These are phyloP conservation scores for Achlya hypogyna DNA, from an alignment of 352 stramenopile species.

Conservation along the genomic window DNA sequence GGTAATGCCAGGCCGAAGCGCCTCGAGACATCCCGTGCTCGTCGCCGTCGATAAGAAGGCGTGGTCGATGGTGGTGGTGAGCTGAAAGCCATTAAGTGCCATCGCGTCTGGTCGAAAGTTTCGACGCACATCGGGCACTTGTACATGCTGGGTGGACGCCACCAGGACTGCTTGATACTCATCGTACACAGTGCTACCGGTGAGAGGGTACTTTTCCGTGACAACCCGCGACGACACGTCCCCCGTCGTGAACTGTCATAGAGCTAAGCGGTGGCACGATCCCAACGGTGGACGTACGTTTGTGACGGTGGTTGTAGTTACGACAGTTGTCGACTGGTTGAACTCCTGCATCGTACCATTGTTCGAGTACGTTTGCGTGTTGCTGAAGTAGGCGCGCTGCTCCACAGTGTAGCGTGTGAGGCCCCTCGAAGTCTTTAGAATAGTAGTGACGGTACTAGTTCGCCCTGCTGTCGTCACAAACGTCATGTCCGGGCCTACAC, in stretches of 20 bases:
- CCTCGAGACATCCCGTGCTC: neutral
- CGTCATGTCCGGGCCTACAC: conserved; percentile 28
- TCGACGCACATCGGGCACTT: neutral
- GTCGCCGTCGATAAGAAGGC: conserved; percentile 28
- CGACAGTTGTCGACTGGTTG: conserved; percentile 30
- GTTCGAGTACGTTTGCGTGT: conserved; percentile 40
- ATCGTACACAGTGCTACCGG: conserved; percentile 39
- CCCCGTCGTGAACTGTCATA: too few species aligned
- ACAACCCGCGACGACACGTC: neutral
- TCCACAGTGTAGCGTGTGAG: conserved; percentile 44
- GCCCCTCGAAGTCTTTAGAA: conserved; percentile 47
- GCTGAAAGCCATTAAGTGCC: conserved; percentile 28
- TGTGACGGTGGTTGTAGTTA: conserved; percentile 25
- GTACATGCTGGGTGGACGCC: neutral
- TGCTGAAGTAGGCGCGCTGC: conserved; percentile 38
- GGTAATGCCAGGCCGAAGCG: conserved; percentile 26
- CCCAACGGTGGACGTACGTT: too few species aligned
- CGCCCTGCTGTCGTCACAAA: conserved; percentile 38
- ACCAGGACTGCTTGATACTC: conserved; percentile 8
- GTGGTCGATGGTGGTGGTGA: conserved; percentile 35
- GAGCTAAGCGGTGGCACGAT: too few species aligned
- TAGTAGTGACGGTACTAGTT: conserved; percentile 33
- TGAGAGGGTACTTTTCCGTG: conserved; percentile 43
- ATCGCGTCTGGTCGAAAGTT: neutral
- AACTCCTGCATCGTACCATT: conserved; percentile 41